Evolutionary conservation across 805 yeast genomes (phyloP).

Genomic region (Metschnikowia lochheadii): DNA sequence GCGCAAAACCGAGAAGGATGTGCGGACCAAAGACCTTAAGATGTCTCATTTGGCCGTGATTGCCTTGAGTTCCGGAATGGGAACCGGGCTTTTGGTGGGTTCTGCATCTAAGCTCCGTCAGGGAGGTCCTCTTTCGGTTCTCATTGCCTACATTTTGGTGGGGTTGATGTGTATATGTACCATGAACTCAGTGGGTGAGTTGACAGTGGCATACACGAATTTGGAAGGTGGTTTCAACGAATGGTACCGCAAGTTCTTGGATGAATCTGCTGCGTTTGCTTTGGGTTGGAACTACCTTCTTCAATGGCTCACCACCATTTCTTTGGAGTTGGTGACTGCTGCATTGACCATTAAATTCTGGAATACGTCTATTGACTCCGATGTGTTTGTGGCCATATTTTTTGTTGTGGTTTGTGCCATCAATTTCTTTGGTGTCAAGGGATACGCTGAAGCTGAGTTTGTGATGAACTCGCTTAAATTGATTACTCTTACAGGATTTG

Average conservation of each 20-base stretch:
- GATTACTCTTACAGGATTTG: slow-evolving; percentile 36
- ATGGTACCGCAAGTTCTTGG: slow-evolving; percentile 29
- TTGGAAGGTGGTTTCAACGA: slow-evolving; percentile 38
- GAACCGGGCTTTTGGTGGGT: slow-evolving; percentile 43
- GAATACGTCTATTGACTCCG: slow-evolving; percentile 49
- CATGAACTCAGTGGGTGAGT: slow-evolving; percentile 41
- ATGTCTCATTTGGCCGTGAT: slow-evolving; percentile 30
- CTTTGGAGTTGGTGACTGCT: slow-evolving; percentile 21
- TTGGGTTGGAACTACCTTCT: slow-evolving; percentile 37
- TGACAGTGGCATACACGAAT: slow-evolving; percentile 56
- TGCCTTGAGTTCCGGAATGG: slow-evolving; percentile 36
- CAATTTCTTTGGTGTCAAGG: slow-evolving; percentile 44
- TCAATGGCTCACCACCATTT: slow-evolving; percentile 24
- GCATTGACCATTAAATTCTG: slow-evolving; percentile 55
- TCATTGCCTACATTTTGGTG: slow-evolving; percentile 23
- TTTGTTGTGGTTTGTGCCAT: slow-evolving; percentile 42
- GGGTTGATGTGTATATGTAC: slow-evolving; percentile 29
- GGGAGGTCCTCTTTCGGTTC: slow-evolving; percentile 25
- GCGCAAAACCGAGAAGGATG: slow-evolving; percentile 11
- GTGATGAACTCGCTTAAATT: slow-evolving; percentile 35
- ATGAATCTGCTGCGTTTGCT: slow-evolving; percentile 36
- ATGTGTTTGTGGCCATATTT: slow-evolving; percentile 54
- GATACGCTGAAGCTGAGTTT: slow-evolving; percentile 45
- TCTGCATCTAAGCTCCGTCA: slow-evolving; percentile 27
- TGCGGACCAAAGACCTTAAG: slow-evolving; percentile 13